These are phyloP conservation scores for Xylaria venustula DNA, from an alignment of 495 filamentous ascomycete genomes.

Conservation along the genomic window DNA sequence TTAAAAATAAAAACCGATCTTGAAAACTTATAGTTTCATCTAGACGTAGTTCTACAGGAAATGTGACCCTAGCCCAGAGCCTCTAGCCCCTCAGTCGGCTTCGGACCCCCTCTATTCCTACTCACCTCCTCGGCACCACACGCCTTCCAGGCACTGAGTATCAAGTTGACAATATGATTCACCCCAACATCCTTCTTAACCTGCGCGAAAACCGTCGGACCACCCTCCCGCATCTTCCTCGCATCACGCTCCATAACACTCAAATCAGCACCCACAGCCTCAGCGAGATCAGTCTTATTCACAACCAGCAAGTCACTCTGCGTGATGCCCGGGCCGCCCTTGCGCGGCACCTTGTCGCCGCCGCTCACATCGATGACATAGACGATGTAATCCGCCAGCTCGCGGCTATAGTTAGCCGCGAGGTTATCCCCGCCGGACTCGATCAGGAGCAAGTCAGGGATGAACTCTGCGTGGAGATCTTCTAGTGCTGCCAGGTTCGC, in stretches of 20 bases:
- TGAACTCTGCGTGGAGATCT: slow-evolving; percentile 75
- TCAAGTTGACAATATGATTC: slow-evolving; percentile 80
- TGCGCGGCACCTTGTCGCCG: slow-evolving; percentile 95
- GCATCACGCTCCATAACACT: slow-evolving; percentile 94
- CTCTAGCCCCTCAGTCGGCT: slow-evolving; percentile 48
- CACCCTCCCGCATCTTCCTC: slow-evolving; percentile 90
- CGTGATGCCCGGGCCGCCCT: slow-evolving; percentile 96
- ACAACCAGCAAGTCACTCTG: slow-evolving; percentile 89
- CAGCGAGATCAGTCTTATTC: slow-evolving; percentile 94
- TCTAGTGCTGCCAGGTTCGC: slow-evolving; percentile 92
- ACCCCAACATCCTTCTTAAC: slow-evolving; percentile 89
- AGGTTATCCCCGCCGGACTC: slow-evolving; percentile 96
- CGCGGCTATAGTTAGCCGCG: slow-evolving; percentile 90
- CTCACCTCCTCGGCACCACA: slow-evolving; percentile 71
- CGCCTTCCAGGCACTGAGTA: slow-evolving; percentile 88
- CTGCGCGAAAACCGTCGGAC: slow-evolving; percentile 94
- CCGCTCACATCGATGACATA: slow-evolving; percentile 97
- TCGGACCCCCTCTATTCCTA: slow-evolving; percentile 50
- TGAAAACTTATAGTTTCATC: neutral
- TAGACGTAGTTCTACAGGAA: neutral
- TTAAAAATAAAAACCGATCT: neutral
- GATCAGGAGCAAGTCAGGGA: slow-evolving; percentile 78
- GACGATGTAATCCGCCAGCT: slow-evolving; percentile 94
- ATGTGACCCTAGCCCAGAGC: slow-evolving; percentile 18
- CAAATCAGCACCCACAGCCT: slow-evolving; percentile 87